Base-by-base conservation (phyloP, 2,329 filamentous ascomycete species). In the Penicillium sp. region DNA sequence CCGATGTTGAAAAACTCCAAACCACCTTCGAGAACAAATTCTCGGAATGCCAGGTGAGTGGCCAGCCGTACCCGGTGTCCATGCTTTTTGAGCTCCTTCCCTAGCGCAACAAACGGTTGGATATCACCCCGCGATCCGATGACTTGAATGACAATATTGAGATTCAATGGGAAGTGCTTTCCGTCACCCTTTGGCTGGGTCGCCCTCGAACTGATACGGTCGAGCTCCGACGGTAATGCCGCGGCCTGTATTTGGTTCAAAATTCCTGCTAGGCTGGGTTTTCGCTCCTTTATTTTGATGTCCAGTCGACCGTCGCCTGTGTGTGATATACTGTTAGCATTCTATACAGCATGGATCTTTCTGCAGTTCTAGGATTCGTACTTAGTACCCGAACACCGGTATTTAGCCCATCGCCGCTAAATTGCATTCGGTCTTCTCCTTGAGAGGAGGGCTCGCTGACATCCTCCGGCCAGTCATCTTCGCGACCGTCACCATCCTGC, bases 1-100 rank as follows among this genome's bases (percentile, higher is more conserved):
- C 85, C 85, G 40, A 89, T 86, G 51, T 73, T 79, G 66, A 85
- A 89, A 64, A 89, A 90, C 58, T 89, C 86, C 20, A 90, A 75
- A 0, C 77, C 84, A 61, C 82, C 83, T 43, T 87, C 81, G 47
- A 82, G 78, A 3, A 89, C 82, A 55, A 89, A 87, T 0, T 73
- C 66, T 52, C 81, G 75, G 58, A 90, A 90, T 1, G 75, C 80
- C 3, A 78, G 68, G 58, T 90, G 86, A 0, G 86, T 90, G 8
- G 85, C 86, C 40, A 90, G 70, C 37, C 86, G 79, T 2, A 90
- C 81, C n/a, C 86, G 77, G 62, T 90, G 86, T 5, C 82, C 81
- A 58, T 86, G 83, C 10, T 80, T 73, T 51, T 83, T 80, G 23
- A 89, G 65, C 0, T 80, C 77, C 55, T 83, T 79, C 1, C 84